Evolutionary conservation across 495 filamentous ascomycete species (phyloP).

Genomic region (Rhypophila decipiens): DNA sequence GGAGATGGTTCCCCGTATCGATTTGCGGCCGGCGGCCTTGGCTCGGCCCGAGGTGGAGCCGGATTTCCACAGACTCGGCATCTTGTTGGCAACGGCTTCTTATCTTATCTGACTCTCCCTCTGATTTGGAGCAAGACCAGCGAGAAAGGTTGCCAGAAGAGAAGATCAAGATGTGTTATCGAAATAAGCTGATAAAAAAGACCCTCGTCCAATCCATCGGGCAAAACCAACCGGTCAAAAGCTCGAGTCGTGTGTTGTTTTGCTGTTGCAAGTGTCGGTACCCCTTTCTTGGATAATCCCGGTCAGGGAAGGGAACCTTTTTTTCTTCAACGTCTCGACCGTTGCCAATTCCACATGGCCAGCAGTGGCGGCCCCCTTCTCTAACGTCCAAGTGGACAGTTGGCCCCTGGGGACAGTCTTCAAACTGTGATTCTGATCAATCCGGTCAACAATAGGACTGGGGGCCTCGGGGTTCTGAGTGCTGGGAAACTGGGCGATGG

Average conservation of each 20-base stretch:
- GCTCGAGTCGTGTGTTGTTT: slow-evolving; percentile 12
- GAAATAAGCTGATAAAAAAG: slow-evolving; percentile 17
- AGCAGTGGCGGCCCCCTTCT: slow-evolving; percentile 21
- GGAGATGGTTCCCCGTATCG: slow-evolving; percentile 47
- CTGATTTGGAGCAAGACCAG: background rate
- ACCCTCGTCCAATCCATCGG: slow-evolving; percentile 19
- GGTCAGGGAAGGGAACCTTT: slow-evolving; percentile 1
- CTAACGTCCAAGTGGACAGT: slow-evolving; percentile 1
- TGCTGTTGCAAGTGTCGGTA: slow-evolving; percentile 2
- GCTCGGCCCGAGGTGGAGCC: slow-evolving; percentile 30
- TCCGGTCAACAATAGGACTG: slow-evolving; percentile 8
- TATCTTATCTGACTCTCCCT: background rate
- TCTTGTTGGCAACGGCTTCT: slow-evolving; percentile 2
- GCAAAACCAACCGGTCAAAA: slow-evolving; percentile 9
- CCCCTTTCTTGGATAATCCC: slow-evolving; percentile 11
- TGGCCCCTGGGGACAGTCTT: background rate
- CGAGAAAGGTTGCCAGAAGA: no score
- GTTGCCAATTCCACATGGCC: slow-evolving; percentile 27
- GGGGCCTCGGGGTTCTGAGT: slow-evolving; percentile 2
- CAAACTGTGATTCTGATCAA: background rate
- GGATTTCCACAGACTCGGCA: slow-evolving; percentile 34
- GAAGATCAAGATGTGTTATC: no score
- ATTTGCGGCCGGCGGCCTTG: slow-evolving; percentile 31
- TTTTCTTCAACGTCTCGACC: slow-evolving; percentile 17
- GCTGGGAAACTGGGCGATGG: slow-evolving; percentile 7